Evolutionary conservation across 495 filamentous ascomycete genomes (phyloP).

Genomic region (Annulohypoxylon nitens): DNA sequence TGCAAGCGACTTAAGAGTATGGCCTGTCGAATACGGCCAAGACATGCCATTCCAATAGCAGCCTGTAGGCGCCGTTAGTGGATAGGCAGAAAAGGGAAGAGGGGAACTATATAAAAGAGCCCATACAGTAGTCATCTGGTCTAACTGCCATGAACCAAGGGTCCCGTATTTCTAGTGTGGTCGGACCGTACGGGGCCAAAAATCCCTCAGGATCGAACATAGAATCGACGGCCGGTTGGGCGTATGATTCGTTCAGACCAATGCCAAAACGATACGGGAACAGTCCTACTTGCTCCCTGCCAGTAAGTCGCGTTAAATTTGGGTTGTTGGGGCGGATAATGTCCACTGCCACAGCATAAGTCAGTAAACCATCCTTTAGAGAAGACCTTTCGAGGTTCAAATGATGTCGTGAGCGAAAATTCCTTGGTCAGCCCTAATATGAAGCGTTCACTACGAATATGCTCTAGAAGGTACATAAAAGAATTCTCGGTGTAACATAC

Average conservation of each 20-base stretch:
- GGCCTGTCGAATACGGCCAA: constrained; percentile 61
- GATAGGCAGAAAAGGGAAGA: background rate
- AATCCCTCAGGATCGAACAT: constrained; percentile 57
- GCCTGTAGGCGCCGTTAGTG: constrained; percentile 34
- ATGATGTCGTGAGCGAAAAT: too few species aligned
- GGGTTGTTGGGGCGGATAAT: constrained; percentile 53
- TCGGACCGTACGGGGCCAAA: constrained; percentile 58
- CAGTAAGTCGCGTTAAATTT: constrained; percentile 54
- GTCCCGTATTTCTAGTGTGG: constrained; percentile 59
- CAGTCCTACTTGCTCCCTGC: constrained; percentile 59
- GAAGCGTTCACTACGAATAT: too few species aligned
- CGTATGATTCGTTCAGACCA: constrained; percentile 50
- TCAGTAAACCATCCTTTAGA: too few species aligned
- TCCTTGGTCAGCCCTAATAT: too few species aligned
- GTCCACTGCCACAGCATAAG: constrained; percentile 42
- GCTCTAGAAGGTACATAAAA: too few species aligned
- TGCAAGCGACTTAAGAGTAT: constrained; percentile 54
- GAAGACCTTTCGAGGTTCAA: too few species aligned
- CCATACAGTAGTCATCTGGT: constrained; percentile 55
- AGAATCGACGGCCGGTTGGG: constrained; percentile 51
- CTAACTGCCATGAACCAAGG: constrained; percentile 57
- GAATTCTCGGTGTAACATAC: too few species aligned
- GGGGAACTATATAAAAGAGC: background rate
- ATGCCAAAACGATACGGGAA: constrained; percentile 61
- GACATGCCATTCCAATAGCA: constrained; percentile 63